These are phyloP conservation scores for Priceomyces castillae DNA, from an alignment of 805 yeast species.

Conservation along the genomic window DNA sequence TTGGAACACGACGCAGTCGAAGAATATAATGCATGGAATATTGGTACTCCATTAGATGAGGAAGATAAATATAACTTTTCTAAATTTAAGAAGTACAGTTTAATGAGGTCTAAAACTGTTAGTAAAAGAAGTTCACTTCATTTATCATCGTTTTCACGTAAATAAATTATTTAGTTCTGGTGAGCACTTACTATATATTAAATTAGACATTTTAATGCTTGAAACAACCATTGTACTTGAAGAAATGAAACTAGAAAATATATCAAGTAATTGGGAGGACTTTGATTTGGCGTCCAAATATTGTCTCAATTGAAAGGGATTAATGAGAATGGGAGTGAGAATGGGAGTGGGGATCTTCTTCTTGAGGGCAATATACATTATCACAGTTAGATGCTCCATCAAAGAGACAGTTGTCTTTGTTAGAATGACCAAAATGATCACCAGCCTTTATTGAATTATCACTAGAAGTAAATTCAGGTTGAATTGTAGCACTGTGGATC, in stretches of 20 bases:
- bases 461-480: slow-evolving; percentile 71
- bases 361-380: slow-evolving; percentile 20
- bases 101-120: neutral
- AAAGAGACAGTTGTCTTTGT: slow-evolving; percentile 25
- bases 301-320: too few species aligned
- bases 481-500: slow-evolving; percentile 91
- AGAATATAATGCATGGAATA: neutral
- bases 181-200: neutral
- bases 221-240: too few species aligned
- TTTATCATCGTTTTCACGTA: neutral
- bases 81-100: slow-evolving; percentile 2
- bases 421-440: slow-evolving; percentile 32
- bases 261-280: too few species aligned
- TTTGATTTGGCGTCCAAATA: too few species aligned
- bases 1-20: neutral
- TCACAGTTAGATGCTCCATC: slow-evolving; percentile 33
- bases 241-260: too few species aligned
- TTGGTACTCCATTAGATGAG: neutral
- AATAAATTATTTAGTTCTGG: neutral
- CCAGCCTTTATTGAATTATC: slow-evolving; percentile 8
- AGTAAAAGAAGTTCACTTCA: neutral
- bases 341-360: neutral
- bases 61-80: neutral
- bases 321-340: too few species aligned
- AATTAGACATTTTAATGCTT: neutral